A percentile compares a stretch with the other conserved stretches of the same genome.
Conservation (phyloP, 169 alveolate genomes). For the Amoebophrya sp. region DNA sequence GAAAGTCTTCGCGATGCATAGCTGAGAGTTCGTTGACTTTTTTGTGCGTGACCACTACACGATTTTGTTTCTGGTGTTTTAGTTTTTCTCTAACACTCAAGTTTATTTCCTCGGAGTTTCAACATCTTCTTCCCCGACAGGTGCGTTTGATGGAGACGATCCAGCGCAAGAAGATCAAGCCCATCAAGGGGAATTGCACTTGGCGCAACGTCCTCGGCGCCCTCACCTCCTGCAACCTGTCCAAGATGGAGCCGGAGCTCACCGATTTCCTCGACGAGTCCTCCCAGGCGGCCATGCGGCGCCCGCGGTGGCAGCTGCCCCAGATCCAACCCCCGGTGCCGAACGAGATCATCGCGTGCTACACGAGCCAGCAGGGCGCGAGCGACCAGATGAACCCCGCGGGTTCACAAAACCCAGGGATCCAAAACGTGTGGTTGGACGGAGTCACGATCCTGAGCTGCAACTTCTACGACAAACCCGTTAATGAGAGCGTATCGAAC, state of each 20-base stretch:
- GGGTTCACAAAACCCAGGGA: too few relatives aligned
- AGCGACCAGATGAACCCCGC: too few relatives aligned
- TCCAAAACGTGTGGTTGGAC: not conserved
- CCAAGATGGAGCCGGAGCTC: not conserved
- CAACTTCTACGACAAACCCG: not conserved
- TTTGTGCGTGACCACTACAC: too few relatives aligned
- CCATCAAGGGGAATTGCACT: not conserved
- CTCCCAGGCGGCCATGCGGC: not conserved
- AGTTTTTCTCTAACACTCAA: too few relatives aligned
- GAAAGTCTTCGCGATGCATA: too few relatives aligned
- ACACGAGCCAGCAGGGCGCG: not conserved
- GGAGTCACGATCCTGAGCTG: not conserved
- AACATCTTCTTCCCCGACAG: too few relatives aligned
- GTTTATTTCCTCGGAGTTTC: too few relatives aligned
- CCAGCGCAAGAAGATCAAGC: not conserved
- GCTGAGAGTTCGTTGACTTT: too few relatives aligned
- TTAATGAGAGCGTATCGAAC: not conserved
- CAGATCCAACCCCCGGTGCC: not conserved
- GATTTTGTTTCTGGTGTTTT: too few relatives aligned
- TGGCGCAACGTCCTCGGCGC: not conserved
- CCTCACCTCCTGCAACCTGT: not conserved
- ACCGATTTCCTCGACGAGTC: not conserved
- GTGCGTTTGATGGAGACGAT: not conserved
- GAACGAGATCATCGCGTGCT: not conserved
- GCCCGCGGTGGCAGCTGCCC: not conserved